Percentiles rank a stretch among this genome's conserved stretches.
These are phyloP conservation scores for Candida michaelii DNA, from an alignment of 805 yeast genomes.

Conservation along the genomic window DNA sequence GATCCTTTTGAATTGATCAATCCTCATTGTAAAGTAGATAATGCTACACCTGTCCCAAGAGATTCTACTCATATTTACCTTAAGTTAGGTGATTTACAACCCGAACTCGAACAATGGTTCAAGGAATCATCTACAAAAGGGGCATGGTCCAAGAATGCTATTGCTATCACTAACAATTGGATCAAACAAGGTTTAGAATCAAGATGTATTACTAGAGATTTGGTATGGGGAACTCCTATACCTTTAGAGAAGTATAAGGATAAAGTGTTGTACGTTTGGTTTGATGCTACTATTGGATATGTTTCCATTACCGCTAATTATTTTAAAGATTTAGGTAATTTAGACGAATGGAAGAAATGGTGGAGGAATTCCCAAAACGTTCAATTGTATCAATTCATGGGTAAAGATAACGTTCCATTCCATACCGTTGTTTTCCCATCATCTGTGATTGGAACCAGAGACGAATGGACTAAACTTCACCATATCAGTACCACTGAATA, in stretches of 20 bases:
- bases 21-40: constrained; percentile 94
- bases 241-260: constrained; percentile 84
- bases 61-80: constrained; percentile 85
- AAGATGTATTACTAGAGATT: constrained; percentile 95
- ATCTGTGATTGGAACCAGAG: constrained; percentile 82
- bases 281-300: constrained; percentile 97
- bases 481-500: constrained; percentile 95
- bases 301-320: constrained; percentile 95
- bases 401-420: constrained; percentile 98
- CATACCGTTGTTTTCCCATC: constrained; percentile 98
- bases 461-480: constrained; percentile 86
- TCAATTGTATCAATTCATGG: constrained; percentile 94
- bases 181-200: constrained; percentile 88
- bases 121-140: constrained; percentile 67
- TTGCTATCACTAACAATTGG: constrained; percentile 90
- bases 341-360: constrained; percentile 77
- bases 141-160: constrained; percentile 89
- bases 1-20: constrained; percentile 91
- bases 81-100: constrained; percentile 80
- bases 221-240: constrained; percentile 98
- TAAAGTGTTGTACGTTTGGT: constrained; percentile 97
- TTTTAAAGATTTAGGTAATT: constrained; percentile 33
- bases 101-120: constrained; percentile 71
- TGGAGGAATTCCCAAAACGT: constrained; percentile 94
- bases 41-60: constrained; percentile 74